phyloP scores from a whole-genome alignment of 805 yeast species.

The Wickerhamomyces pijperi region DNA sequence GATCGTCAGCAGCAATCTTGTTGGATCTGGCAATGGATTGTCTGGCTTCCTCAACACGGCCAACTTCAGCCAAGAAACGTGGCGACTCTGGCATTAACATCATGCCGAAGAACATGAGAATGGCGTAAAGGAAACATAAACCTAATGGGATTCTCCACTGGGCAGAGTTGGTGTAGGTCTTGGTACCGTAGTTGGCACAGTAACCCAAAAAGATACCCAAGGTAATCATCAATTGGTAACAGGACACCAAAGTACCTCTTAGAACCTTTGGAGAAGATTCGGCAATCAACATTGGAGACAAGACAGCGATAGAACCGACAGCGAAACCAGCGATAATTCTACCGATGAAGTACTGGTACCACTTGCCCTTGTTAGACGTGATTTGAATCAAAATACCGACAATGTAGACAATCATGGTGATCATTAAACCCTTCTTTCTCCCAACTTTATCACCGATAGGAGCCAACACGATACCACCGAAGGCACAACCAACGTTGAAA shows the following conservation, averaged over 20 bases:
- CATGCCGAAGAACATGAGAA: constrained; percentile 25
- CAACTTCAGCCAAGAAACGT: constrained; percentile 47
- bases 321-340: too few relatives aligned
- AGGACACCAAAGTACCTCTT: constrained; percentile 62
- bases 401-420: constrained; percentile 51
- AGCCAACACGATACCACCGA: constrained; percentile 49
- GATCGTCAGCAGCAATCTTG: constrained; percentile 41
- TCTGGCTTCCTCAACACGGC: constrained; percentile 51
- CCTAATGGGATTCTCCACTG: constrained; percentile 73
- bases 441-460: constrained; percentile 54
- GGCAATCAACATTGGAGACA: constrained; percentile 61
- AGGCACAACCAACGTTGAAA: too few relatives aligned
- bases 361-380: constrained; percentile 31
- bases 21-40: constrained; percentile 47
- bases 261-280: constrained; percentile 61
- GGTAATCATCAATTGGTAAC: constrained; percentile 61
- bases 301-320: too few relatives aligned
- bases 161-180: constrained; percentile 46
- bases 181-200: constrained; percentile 63
- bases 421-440: constrained; percentile 52
- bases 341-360: constrained; percentile 72
- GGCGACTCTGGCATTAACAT: constrained; percentile 64
- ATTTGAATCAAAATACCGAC: constrained; percentile 62
- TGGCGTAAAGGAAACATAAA: too few relatives aligned
- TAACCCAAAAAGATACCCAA: constrained; percentile 68